Evolutionary conservation across 208 protist genomes (phyloP), one percentile per base, ranked within the genome.

Genomic region (Leishmania major): DNA sequence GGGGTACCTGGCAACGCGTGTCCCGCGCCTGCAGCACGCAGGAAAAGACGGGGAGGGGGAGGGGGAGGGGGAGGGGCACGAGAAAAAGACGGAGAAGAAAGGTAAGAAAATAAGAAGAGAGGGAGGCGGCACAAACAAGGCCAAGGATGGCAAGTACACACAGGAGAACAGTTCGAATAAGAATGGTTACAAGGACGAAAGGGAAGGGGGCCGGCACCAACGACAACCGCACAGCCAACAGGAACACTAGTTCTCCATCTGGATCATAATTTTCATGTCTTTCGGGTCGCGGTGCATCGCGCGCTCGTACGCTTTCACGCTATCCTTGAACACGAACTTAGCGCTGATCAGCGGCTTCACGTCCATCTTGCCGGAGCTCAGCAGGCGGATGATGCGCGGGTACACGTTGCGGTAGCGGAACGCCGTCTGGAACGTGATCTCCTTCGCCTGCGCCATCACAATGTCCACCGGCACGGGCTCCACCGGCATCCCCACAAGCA

Each of bases 311-410:
- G 89, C 89, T 71, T 89, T 81, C 37, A 87, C 69, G 60, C 83
- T 83, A 76, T 90, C 80, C 75, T 86, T 81, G 62, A 92, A 88
- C 22, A 80, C 73, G 59, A 80, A 90, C 80, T 84, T 92, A 57
- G 84, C 89, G 62, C 76, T 88, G 81, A 92, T 88, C 59, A 92
- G 84, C 78, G 89, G 89, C 84, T 88, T 92, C 79, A 92, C 84
- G 79, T 92, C 83, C 51, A 92, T 67, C 64, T 79, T 85, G n/a
- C 89, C 89, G 19, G 89, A 90, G 78, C 84, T 87, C 66, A 90
- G 69, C 11, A 88, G 70, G 69, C 84, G 84, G 60, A 90, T 90
- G 59, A 82, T 80, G 73, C 83, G 84, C 37, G 84, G 84, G 82
- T 88, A 90, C 79, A 88, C 79, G 85, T 88, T 88, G 66, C 84